Evolutionary conservation across 2,329 filamentous ascomycete genomes (phyloP), one percentile per base, ranked within the genome.

Genomic region (Colletotrichum noveboracense): DNA sequence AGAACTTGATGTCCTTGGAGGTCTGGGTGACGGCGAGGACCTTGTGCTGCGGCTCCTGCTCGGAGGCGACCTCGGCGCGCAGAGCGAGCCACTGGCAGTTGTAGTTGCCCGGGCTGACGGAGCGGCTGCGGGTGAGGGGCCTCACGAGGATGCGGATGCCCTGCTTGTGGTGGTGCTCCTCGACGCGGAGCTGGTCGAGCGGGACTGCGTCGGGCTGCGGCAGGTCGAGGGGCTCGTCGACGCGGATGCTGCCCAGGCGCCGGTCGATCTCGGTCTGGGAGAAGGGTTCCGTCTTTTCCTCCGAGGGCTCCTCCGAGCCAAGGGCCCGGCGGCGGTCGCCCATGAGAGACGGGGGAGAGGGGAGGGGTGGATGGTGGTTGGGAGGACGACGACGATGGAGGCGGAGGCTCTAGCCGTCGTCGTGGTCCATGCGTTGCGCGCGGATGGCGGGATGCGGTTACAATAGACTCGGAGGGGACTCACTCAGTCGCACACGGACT

Each of bases 1-100:
- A 89, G 79, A 91, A 91, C 77, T 91, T 91, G 85, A 91, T 91
- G 81, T 92, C 90, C 79, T 88, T 88, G 76, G 87, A 86, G 7
- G 90, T 92, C 84, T 92, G 90, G 78, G 89, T 91, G 79, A 92
- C 90, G 43, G 90, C 90, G 30, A 92, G 82, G 64, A 92, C 90
- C 79, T 88, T 89, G 81, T 91, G 88, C 76, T 87, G 86, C n/a
- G 89, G 86, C n/a, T 74, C 74, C 72, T 88, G 86, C 55, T 88
- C 81, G 21, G 88, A 87, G 48, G 88, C 86, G 48, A 89, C 86
- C 80, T 91, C 89, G 76, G 90, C 88, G 71, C 88, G 89, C 67
- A 92, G 84, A 18, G 88, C 88, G 18, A 92, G 83, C 89, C 89
- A 91, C 80, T 89, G 87, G 80, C 89, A 90, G 82, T 88, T 91